Evolutionary conservation across 2,329 filamentous ascomycete genomes (phyloP).

Genomic region (Tolypocladium ovalisporum): DNA sequence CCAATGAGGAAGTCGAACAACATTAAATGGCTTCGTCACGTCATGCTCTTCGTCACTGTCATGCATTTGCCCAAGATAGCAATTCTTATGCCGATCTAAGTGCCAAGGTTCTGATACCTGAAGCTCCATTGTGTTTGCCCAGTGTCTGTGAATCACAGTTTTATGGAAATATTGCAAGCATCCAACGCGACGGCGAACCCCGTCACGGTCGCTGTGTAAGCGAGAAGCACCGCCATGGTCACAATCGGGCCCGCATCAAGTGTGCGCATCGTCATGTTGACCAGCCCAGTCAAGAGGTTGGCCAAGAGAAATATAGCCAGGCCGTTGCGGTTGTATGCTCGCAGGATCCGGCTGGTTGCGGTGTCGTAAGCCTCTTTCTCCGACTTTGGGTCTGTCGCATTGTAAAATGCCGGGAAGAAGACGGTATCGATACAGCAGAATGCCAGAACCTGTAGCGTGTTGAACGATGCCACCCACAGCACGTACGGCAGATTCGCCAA

Average conservation of each 20-base stretch:
- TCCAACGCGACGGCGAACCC: conserved; percentile 58
- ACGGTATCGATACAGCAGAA: conserved; percentile 70
- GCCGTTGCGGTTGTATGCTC: conserved; percentile 81
- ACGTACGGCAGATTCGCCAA: conserved; percentile 91
- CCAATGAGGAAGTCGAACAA: neutral
- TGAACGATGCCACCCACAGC: conserved; percentile 87
- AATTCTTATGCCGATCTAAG: neutral
- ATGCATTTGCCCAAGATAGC: too few relatives aligned
- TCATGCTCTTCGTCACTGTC: neutral
- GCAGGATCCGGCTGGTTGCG: conserved; percentile 72
- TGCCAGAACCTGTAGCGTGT: conserved; percentile 67
- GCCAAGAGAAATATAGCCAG: conserved; percentile 76
- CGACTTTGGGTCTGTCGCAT: conserved; percentile 37
- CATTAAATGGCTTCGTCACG: neutral
- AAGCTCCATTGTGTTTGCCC: neutral
- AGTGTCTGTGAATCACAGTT: conserved; percentile 37
- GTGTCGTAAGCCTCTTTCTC: conserved; percentile 54
- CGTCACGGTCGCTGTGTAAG: conserved; percentile 59
- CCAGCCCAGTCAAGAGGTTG: conserved; percentile 77
- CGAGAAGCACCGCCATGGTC: conserved; percentile 65
- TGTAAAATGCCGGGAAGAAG: conserved; percentile 65
- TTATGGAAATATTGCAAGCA: conserved; percentile 55
- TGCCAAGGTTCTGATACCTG: neutral
- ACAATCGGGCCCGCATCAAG: conserved; percentile 53
- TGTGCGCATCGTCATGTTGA: conserved; percentile 82